These are phyloP conservation scores for Biscogniauxia mediterranea DNA, from an alignment of 2,329 filamentous ascomycete genomes.

Conservation along the genomic window DNA sequence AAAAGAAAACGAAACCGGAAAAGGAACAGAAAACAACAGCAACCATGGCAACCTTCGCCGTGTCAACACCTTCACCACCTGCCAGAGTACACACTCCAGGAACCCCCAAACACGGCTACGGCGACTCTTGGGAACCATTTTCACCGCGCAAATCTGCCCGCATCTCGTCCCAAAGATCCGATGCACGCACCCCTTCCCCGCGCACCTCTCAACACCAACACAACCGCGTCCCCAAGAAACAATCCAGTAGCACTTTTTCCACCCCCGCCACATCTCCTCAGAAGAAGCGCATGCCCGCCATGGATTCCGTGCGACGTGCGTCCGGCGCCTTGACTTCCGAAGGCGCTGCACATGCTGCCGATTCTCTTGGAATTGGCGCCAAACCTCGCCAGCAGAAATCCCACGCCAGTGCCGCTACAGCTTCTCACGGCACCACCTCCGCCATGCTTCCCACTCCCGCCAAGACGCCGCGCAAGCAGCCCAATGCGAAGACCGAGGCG, in stretches of 20 bases:
- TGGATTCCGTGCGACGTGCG: slow-evolving; percentile 47
- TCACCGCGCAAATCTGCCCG: slow-evolving; percentile 68
- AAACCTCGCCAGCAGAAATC: slow-evolving; percentile 28
- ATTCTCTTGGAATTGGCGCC: slow-evolving; percentile 37
- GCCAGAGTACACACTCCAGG: slow-evolving; percentile 62
- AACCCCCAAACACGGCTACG: slow-evolving; percentile 65
- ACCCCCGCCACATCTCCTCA: slow-evolving; percentile 47
- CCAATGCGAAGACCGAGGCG: slow-evolving; percentile 48
- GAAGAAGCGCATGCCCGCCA: slow-evolving; percentile 49
- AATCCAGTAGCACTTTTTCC: slow-evolving; percentile 34
- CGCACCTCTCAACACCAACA: slow-evolving; percentile 25
- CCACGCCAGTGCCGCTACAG: slow-evolving; percentile 25
- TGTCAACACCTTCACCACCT: slow-evolving; percentile 61
- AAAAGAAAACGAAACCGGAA: not conserved
- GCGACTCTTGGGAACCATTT: slow-evolving; percentile 71
- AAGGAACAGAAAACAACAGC: not conserved
- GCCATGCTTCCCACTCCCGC: slow-evolving; percentile 73
- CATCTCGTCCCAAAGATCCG: slow-evolving; percentile 54
- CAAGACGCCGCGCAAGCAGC: slow-evolving; percentile 71
- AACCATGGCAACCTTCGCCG: slow-evolving; percentile 21
- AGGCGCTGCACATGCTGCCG: slow-evolving; percentile 42
- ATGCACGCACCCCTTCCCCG: slow-evolving; percentile 59
- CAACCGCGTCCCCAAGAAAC: slow-evolving; percentile 27
- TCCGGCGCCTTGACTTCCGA: slow-evolving; percentile 46
- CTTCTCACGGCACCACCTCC: slow-evolving; percentile 34